Percentiles rank a stretch among this genome's conserved stretches.
These are phyloP conservation scores for Trichoderma semiorbis DNA, from an alignment of 2,329 filamentous ascomycete genomes.

Conservation along the genomic window DNA sequence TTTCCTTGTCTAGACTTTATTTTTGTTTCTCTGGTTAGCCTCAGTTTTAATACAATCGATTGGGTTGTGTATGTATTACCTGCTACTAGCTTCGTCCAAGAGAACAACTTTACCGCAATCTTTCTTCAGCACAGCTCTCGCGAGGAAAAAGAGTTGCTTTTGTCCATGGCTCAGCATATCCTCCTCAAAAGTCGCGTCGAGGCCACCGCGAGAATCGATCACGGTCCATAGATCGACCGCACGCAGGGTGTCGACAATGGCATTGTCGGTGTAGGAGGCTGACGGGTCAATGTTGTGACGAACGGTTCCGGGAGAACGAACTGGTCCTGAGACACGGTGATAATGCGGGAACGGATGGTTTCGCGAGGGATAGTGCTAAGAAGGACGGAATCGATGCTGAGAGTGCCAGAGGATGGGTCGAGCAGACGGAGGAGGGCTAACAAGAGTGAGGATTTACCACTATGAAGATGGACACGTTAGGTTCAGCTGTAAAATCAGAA, in stretches of 20 bases:
- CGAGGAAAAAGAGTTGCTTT: constrained; percentile 49
- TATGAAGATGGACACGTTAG: constrained; percentile 23
- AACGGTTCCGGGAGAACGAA: constrained; percentile 45
- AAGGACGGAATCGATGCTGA: constrained; percentile 44
- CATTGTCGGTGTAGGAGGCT: constrained; percentile 29
- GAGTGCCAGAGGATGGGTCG: constrained; percentile 35
- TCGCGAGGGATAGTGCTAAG: constrained; percentile 41
- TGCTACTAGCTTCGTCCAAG: constrained; percentile 41
- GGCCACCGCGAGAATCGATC: constrained; percentile 37
- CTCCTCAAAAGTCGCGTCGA: constrained; percentile 35
- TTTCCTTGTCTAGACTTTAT: constrained; percentile 33
- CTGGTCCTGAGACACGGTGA: constrained; percentile 49
- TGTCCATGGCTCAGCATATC: constrained; percentile 44
- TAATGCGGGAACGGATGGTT: constrained; percentile 41
- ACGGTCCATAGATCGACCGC: constrained; percentile 42
- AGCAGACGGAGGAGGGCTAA: constrained; percentile 47
- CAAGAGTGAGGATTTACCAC: constrained; percentile 50
- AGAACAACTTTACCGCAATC: constrained; percentile 40
- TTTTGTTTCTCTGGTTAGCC: constrained; percentile 1
- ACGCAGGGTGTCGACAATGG: constrained; percentile 39
- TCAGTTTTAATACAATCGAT: neutral
- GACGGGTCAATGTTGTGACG: constrained; percentile 47
- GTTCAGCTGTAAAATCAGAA: constrained; percentile 19
- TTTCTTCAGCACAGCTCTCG: constrained; percentile 42
- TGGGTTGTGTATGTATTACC: constrained; percentile 21